These are phyloP conservation scores for Asterophora parasitica DNA, from an alignment of 768 basidiomycete species.

Conservation along the genomic window DNA sequence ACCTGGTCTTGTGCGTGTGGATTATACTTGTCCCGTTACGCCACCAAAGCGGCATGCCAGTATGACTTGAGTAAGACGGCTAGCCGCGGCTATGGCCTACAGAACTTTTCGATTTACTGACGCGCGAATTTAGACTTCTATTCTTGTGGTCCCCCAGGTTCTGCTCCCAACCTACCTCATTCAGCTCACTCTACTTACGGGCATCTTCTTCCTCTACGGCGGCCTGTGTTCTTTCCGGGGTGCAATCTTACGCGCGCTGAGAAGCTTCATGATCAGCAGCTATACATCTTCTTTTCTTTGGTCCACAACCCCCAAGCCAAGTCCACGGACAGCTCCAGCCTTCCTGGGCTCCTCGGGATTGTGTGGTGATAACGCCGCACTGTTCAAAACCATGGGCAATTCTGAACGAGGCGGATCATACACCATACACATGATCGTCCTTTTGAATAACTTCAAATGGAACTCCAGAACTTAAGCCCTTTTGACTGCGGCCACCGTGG, in stretches of 20 bases:
- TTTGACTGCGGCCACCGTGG: no score
- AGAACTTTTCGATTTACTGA: no score
- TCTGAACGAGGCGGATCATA: no score
- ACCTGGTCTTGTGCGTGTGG: not conserved
- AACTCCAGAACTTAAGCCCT: no score
- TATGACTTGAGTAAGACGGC: not conserved
- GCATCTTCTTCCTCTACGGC: constrained; percentile 1
- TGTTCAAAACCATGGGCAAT: no score
- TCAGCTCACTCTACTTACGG: not conserved
- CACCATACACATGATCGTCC: no score
- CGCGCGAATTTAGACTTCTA: not conserved
- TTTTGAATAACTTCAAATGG: no score
- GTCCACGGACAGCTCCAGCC: constrained; percentile 1
- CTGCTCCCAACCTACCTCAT: constrained; percentile 2
- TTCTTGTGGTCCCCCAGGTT: not conserved
- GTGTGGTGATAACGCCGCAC: no score
- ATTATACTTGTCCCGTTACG: not conserved
- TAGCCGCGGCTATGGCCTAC: no score
- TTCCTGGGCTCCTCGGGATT: no score
- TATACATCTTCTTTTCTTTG: constrained; percentile 4
- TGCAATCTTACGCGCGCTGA: not conserved
- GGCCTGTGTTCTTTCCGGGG: not conserved
- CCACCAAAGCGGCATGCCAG: not conserved
- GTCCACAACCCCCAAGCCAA: not conserved
- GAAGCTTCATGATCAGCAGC: constrained; percentile 11